Evolutionary conservation across 495 filamentous ascomycete species (phyloP), one percentile per base, ranked within the genome.

Genomic region (Penicillium tannophilum): DNA sequence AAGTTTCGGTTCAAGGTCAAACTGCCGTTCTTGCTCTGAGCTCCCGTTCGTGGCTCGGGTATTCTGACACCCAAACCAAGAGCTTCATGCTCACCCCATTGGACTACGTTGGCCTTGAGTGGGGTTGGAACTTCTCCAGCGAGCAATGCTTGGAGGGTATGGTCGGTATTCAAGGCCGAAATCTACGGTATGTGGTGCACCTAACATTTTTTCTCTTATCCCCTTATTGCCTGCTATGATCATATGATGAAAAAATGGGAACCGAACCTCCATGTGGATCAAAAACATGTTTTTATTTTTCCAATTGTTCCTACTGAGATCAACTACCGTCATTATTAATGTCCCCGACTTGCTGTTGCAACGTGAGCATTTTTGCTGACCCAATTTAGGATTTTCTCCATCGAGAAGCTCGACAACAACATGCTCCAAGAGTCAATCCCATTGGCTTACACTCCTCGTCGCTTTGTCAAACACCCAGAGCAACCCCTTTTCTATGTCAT

Each of bases 61-160:
- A 98, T 68, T 86, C 90, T 0, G 89, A 97, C 61, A 83, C 88
- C 2, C 82, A 90, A 52, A 93, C 89, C 7, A 90, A 88, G 64
- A 83, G 82, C 36, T 96, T 97, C 63, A 92, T 91, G 82, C 86
- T 97, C 61, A 97, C 93, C 0, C 94, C 95, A 1, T 73, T 99
- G 39, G 88, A 89, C 65, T 97, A 96, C 63, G 83, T 84, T 28
- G 87, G 86, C n/a, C 80, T 99, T 7, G 92, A 96, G 67, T 96
- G 90, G 80, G 93, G 90, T 20, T 96, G 92, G 88, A 96, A 90
- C 63, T 97, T 99, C 64, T 94, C 89, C 64, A 96, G 91, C 64
- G 91, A 96, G 73, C 88, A 94, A 66, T 95, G 92, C 62, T 80
- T 87, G 14, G 92, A 96, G 73, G 93, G 94, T 23, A 93, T 99